Base-by-base conservation (phyloP, 495 filamentous ascomycete genomes). In the Glonium stellatum region DNA sequence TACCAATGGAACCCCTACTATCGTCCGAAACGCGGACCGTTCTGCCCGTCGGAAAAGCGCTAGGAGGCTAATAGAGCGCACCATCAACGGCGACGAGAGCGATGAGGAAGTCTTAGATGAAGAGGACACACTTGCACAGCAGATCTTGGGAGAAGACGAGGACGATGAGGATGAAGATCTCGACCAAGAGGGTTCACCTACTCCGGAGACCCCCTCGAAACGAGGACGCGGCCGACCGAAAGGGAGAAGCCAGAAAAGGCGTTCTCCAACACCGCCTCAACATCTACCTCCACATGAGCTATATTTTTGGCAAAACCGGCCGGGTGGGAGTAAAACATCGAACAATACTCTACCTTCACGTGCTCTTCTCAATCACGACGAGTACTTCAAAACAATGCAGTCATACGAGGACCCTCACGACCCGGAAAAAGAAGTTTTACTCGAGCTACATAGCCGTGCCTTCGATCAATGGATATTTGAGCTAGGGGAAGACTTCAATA, bases 401-500 rank as follows among this genome's bases (percentile, higher is more conserved):
- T 75, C 82, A 31, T 85, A 87, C 63, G 66, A 78, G 57, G 87
- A 95, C 64, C 84, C 84, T 0, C 93, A 95, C 69, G 75, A 76
- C 31, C 72, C 80, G n/a, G 87, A 91, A 54, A 81, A 86, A 63
- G 74, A 82, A 18, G 85, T 86, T 57, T 78, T 98, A 27, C 77
- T 85, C 56, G 79, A 85, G 19, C 75, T 95, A 22, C 92, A 97
- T 70, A 78, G 81, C 46, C 82, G 86, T 42, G 88, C 86, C 15
- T 97, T 96, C 70, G 79, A 85, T 12, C 93, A 97, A 70, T 98
- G 93, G 93, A 73, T 78, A 15, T 98, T 97, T 66, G 95, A 98
- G 74, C 81, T 97, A 21, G 80, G 83, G 36, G 84, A 96, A 69
- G 86, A 85, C 44, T 97, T 96, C 78, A 95, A 87, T 69, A 79